phyloP scores from a whole-genome alignment of 257 asterid genomes.

The Ophiorrhiza pumila region DNA sequence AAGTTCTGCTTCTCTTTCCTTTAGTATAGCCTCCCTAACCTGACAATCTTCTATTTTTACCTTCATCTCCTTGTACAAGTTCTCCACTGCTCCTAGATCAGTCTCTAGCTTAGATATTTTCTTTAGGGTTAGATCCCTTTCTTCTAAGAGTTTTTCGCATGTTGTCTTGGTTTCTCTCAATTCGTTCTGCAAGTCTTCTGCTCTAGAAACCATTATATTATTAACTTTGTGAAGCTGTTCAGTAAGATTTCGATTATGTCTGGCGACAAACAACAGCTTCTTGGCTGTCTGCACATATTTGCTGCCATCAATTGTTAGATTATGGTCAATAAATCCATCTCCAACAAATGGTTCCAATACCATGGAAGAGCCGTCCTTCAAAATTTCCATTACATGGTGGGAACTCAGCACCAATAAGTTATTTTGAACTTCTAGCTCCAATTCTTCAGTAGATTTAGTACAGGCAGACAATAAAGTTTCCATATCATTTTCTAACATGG shows the following conservation, averaged over 20 bases:
- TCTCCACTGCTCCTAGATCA: constrained; percentile 46
- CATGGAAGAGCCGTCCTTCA: constrained; percentile 31
- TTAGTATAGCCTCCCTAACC: constrained; percentile 41
- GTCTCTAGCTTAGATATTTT: constrained; percentile 56
- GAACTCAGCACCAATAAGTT: constrained; percentile 41
- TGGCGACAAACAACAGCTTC: constrained; percentile 56
- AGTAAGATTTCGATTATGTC: constrained; percentile 42
- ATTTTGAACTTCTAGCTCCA: constrained; percentile 43
- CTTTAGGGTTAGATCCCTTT: constrained; percentile 47
- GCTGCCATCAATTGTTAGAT: constrained; percentile 33
- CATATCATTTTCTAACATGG: constrained; percentile 46
- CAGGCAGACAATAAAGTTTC: constrained; percentile 65
- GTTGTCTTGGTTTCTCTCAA: constrained; percentile 45
- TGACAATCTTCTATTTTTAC: constrained; percentile 45
- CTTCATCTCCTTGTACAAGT: constrained; percentile 43
- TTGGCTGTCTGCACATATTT: constrained; percentile 46
- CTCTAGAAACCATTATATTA: constrained; percentile 32
- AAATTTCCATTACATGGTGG: constrained; percentile 30
- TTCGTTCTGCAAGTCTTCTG: constrained; percentile 48
- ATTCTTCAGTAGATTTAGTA: constrained; percentile 48
- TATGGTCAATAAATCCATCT: constrained; percentile 26
- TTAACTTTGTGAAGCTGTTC: constrained; percentile 39
- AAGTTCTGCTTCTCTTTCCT: constrained; percentile 56
- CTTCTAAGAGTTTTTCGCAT: constrained; percentile 46
- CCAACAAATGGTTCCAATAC: constrained; percentile 30